phyloP scores from a whole-genome alignment of 768 basidiomycete species.

The Amanita muscaria region DNA sequence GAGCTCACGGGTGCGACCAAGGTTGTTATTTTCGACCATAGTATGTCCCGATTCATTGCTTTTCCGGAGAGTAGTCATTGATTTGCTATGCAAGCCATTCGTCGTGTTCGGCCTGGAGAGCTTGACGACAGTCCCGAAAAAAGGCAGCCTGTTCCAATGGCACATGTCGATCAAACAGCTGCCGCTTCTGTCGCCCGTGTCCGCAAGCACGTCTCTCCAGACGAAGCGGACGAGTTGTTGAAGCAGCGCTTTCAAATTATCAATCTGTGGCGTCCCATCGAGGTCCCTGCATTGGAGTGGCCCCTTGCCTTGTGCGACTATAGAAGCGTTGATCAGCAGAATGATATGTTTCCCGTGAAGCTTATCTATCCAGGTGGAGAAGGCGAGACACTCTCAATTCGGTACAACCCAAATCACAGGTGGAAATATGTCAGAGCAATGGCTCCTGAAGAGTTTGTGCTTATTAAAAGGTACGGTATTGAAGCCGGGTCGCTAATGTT shows the following conservation, averaged over 20 bases:
- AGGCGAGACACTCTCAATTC: slow-evolving; percentile 43
- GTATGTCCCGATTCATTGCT: slow-evolving; percentile 25
- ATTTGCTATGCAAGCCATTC: slow-evolving; percentile 20
- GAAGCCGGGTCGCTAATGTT: too few relatives aligned
- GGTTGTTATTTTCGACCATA: slow-evolving; percentile 55
- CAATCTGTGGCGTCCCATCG: slow-evolving; percentile 54
- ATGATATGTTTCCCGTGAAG: slow-evolving; percentile 35
- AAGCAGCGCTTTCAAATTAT: slow-evolving; percentile 47
- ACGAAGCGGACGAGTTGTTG: slow-evolving; percentile 34
- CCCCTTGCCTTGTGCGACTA: slow-evolving; percentile 47
- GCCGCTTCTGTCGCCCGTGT: slow-evolving; percentile 36
- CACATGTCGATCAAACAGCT: slow-evolving; percentile 39
- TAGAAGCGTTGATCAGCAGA: slow-evolving; percentile 30
- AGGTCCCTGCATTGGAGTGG: slow-evolving; percentile 36
- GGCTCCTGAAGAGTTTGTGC: slow-evolving; percentile 38
- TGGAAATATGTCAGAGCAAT: slow-evolving; percentile 45
- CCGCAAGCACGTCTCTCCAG: slow-evolving; percentile 37
- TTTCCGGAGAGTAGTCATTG: background rate
- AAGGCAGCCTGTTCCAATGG: slow-evolving; percentile 28
- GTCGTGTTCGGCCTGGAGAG: slow-evolving; percentile 25
- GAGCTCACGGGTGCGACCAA: slow-evolving; percentile 48
- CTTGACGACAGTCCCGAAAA: slow-evolving; percentile 19
- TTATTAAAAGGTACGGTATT: slow-evolving; percentile 53
- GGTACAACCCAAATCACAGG: slow-evolving; percentile 35
- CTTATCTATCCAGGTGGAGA: slow-evolving; percentile 41